phyloP scores from a whole-genome alignment of 2,329 filamentous ascomycete species.

The Penicillium sp. region DNA sequence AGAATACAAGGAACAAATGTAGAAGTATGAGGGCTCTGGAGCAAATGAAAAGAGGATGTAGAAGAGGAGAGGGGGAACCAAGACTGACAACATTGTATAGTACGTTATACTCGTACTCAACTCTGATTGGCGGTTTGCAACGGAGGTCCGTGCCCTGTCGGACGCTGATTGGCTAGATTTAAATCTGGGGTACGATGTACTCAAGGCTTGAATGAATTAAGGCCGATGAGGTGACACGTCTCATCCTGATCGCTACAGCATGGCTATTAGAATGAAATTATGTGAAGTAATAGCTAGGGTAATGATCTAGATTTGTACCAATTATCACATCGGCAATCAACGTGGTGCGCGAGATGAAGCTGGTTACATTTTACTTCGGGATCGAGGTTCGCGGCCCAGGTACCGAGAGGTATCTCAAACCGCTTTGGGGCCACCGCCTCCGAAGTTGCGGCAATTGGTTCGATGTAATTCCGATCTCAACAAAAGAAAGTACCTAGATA shows the following conservation, averaged over 20 bases:
- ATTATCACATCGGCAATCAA: neutral
- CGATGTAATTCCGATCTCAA: neutral
- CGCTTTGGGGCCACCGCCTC: neutral
- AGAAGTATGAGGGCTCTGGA: neutral
- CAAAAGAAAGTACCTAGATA: neutral
- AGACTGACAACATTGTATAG: neutral
- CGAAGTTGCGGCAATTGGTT: neutral
- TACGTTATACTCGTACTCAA: neutral
- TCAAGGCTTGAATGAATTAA: neutral
- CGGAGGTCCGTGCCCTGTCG: neutral
- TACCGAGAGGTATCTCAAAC: neutral
- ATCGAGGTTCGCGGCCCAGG: neutral
- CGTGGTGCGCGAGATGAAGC: neutral
- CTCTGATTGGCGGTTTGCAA: neutral
- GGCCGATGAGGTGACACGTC: neutral
- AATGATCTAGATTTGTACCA: neutral
- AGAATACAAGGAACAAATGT: neutral
- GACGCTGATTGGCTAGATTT: neutral
- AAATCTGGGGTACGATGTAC: neutral
- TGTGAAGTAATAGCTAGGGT: accelerated
- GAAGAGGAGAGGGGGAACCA: neutral
- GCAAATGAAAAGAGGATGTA: neutral
- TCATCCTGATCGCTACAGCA: neutral
- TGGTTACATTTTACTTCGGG: too few relatives aligned
- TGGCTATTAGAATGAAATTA: accelerated